Conservation (phyloP, 805 yeast genomes). For the Metschnikowia cerradonensis region DNA sequence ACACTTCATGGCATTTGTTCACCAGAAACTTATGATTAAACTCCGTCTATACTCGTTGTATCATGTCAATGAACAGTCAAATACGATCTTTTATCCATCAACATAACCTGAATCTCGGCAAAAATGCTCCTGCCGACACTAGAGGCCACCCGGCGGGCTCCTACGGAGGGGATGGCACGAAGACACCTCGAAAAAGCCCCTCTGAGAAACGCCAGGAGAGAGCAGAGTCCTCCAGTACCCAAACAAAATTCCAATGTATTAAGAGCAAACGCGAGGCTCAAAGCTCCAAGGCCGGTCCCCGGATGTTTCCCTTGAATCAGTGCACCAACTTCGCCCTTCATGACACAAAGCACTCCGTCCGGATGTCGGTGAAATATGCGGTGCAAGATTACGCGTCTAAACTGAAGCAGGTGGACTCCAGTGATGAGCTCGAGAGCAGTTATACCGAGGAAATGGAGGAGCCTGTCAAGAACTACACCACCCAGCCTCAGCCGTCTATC, state of each 20-base stretch:
- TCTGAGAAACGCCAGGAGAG: background rate
- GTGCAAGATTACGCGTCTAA: conserved; percentile 3
- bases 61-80: conserved; percentile 11
- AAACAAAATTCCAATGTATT: background rate
- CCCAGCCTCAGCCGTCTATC: background rate
- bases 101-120: conserved; percentile 3
- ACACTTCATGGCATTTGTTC: background rate
- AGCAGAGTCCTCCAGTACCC: background rate
- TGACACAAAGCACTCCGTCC: conserved; percentile 9
- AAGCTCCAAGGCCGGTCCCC: background rate
- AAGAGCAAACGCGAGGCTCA: conserved; percentile 1
- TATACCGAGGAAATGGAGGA: background rate
- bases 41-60: background rate
- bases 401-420: background rate
- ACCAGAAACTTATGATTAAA: conserved; percentile 1
- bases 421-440: background rate
- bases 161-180: conserved; percentile 1
- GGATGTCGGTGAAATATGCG: conserved; percentile 7
- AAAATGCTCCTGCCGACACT: background rate
- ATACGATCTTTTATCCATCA: conserved; percentile 13
- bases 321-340: conserved; percentile 9
- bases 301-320: conserved; percentile 11
- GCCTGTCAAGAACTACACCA: background rate
- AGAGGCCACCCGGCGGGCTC: background rate
- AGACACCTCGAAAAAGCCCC: conserved; percentile 1